Base-by-base conservation (phyloP, 2,329 filamentous ascomycete species). In the Claviceps sp. region DNA sequence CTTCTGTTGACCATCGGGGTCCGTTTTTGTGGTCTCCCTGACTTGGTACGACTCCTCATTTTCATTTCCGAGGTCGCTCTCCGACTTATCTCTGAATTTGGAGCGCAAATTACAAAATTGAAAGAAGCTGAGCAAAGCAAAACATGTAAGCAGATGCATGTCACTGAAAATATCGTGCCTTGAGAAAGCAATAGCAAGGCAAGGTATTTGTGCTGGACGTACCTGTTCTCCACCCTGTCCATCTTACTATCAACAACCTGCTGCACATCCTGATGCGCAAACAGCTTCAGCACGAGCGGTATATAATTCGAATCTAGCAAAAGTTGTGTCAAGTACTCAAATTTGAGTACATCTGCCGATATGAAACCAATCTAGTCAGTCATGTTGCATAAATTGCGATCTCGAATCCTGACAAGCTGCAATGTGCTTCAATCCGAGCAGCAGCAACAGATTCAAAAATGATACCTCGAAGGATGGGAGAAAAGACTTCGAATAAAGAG, bases 231-330 rank as follows among this genome's bases (percentile, higher is more conserved):
- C 49, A 86, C 76, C 38, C 86, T 80, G 63, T 96, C 90, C 53
- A 85, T 85, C 62, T 83, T 86, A 68, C 85, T 89, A 58, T 94
- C 89, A 36, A 95, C 85, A 3, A 90, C 80, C 62, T 88, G 85
- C 59, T 96, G 91, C 38, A 96, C 82, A 57, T 98, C 94, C 66
- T 96, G 90, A 62, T 95, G 84, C 48, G 91, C 89, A 65, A 96
- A 90, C 47, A 96, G 80, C 69, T 97, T 97, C 36, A 98, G 72
- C 23, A 95, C 85, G 34, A 98, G 73, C 1, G 91, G 91, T 6
- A 98, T 76, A 65, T 96, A 98, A 65, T 95, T 97, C 4, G 88
- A 93, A 67, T 98, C 93, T 29, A 98, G 77, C 11, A 98, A 73
- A 2, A 98, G 77, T 63, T 98, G 93, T 0, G 89, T 91, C 62